Percentiles rank a stretch among this genome's conserved stretches.
Conservation (phyloP, 805 yeast species). For the Saccharomyces paradoxus region DNA sequence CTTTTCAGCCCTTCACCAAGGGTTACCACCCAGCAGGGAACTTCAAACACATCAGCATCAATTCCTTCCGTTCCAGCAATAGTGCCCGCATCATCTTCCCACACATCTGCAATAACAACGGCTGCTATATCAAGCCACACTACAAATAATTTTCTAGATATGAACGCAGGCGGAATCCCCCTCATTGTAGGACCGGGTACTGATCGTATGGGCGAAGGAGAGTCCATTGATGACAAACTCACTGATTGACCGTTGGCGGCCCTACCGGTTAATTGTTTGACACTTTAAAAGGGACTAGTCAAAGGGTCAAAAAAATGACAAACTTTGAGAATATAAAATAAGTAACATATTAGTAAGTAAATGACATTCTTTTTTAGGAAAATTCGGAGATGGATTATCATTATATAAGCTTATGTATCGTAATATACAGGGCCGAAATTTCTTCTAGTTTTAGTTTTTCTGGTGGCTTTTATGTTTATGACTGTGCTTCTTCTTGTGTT, state of each 20-base stretch:
- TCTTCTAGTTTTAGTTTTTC: neutral
- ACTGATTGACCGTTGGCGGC: neutral
- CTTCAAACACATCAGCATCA: neutral
- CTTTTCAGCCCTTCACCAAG: conserved; percentile 32
- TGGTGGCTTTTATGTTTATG: conserved; percentile 3
- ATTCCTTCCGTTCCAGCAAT: neutral
- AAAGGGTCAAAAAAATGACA: neutral
- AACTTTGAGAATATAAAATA: neutral
- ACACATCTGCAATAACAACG: neutral
- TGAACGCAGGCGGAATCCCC: neutral
- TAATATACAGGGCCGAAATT: neutral
- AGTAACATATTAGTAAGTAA: neutral
- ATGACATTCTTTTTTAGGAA: neutral
- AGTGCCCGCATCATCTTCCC: neutral
- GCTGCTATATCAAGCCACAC: neutral
- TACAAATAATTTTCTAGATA: neutral
- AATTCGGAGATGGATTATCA: neutral
- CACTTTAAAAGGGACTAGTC: neutral
- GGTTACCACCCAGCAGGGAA: conserved; percentile 5
- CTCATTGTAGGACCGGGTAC: neutral
- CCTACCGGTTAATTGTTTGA: neutral
- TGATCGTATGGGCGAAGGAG: neutral
- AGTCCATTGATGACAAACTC: neutral
- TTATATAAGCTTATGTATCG: neutral
- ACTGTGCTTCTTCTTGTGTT: conserved; percentile 7